Evolutionary conservation across 805 yeast species (phyloP), one percentile per base, ranked within the genome.

Genomic region (Saturnispora halmiae): DNA sequence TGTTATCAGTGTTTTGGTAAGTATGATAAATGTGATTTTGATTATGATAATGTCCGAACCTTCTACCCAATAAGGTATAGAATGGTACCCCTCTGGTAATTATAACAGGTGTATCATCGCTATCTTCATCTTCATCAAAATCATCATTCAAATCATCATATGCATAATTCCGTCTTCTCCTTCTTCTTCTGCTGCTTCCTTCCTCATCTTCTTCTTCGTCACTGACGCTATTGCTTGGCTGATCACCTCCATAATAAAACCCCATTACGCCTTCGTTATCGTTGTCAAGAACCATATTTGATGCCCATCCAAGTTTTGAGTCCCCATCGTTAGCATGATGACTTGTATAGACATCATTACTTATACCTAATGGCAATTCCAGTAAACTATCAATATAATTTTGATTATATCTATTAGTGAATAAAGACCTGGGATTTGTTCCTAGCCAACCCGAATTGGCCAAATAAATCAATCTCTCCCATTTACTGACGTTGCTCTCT

Each of bases 361-460:
- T 22, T 5, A 34, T 34, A 10, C 34, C 38, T 15, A 40, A 13
- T 2, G 42, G 38, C 19, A 40, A 33, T 16, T 28, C 24, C 29
- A 34, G 20, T 16, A 40, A 16, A 13, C 29, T 18, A 21, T 40
- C 21, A 6, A 40, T 28, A 13, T 40, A 40, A 18, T 36, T n/a
- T 15, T 22, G 22, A 29, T 27, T 28, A n/a, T n/a, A 27, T 7
- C 20, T 15, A 34, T 34, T 33, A 18, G 26, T 40, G 21, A 40
- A 34, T 21, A 40, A 27, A 21, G 38, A 21, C 15, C 38, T 28
- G 33, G 42, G 38, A 11, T 22, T 34, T 3, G 34, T 40, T 2
- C 42, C 42, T 28, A 40, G 14, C 42, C 42, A 40, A 33, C 41
- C 41, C 4, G 41, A 38, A 27, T 32, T 38, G 7, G 41, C 41